Percentiles rank a stretch among this genome's conserved stretches.
phyloP scores from a whole-genome alignment of 352 stramenopile species.

The Phytophthora uliginosa region DNA sequence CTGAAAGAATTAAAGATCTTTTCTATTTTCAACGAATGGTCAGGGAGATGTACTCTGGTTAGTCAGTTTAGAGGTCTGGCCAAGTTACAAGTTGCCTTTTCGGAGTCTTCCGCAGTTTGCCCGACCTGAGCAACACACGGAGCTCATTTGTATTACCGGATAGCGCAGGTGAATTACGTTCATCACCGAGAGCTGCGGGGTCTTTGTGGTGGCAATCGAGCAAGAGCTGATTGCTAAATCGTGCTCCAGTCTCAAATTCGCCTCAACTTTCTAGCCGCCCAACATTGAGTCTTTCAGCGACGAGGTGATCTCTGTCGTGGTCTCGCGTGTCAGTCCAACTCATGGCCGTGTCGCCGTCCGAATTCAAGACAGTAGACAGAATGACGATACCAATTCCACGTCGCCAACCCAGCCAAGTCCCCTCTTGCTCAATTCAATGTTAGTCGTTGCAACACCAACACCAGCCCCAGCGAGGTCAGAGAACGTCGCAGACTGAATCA shows the following conservation, averaged over 20 bases:
- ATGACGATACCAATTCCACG: too few species aligned
- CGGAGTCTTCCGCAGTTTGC: too few species aligned
- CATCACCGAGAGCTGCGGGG: neutral
- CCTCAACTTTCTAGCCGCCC: neutral
- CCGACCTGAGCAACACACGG: too few species aligned
- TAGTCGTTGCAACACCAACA: neutral
- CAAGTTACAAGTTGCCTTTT: neutral
- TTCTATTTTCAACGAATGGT: conserved; percentile 8
- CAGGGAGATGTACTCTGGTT: neutral
- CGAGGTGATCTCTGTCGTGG: conserved; percentile 7
- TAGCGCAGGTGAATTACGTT: too few species aligned
- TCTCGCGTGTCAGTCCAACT: neutral
- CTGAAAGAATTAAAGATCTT: neutral
- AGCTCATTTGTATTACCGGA: too few species aligned
- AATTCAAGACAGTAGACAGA: neutral
- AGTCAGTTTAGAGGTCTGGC: neutral
- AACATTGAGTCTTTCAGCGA: neutral
- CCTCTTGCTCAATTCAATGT: too few species aligned
- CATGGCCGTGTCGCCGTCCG: neutral
- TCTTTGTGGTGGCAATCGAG: neutral
- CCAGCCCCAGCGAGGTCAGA: neutral
- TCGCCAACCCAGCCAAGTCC: too few species aligned
- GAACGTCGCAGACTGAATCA: conserved; percentile 7
- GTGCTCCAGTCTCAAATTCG: neutral
- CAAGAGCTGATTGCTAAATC: neutral